These are phyloP conservation scores for Cutaneotrichosporon spelunceum DNA, from an alignment of 1,284 basidiomycete genomes.

Conservation along the genomic window DNA sequence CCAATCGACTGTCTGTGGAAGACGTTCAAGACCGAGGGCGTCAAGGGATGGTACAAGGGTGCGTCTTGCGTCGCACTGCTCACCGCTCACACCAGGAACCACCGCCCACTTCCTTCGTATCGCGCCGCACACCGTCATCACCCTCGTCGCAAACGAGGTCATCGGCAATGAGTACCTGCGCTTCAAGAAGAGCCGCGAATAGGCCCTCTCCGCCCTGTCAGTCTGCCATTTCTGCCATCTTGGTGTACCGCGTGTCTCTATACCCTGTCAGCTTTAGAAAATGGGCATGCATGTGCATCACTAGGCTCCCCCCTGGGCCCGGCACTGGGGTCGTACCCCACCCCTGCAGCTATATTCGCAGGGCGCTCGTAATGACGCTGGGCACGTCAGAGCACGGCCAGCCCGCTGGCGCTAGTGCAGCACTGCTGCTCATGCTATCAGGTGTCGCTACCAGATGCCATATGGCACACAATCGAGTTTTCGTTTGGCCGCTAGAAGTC, in stretches of 20 bases:
- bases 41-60: conserved; percentile 91
- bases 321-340: background rate
- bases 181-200: conserved; percentile 24
- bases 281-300: conserved; percentile 24
- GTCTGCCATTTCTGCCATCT: background rate
- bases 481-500: conserved; percentile 43
- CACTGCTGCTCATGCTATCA: background rate
- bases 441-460: background rate
- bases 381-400: background rate
- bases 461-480: background rate
- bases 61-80: background rate
- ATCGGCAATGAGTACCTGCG: conserved; percentile 67
- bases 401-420: background rate
- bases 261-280: conserved; percentile 12
- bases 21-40: conserved; percentile 84
- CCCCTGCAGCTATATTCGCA: background rate
- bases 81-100: conserved; percentile 58
- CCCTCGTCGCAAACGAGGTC: conserved; percentile 79
- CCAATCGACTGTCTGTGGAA: conserved; percentile 96
- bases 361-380: background rate
- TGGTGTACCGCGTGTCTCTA: background rate
- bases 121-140: conserved; percentile 83
- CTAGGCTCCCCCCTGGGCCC: conserved; percentile 4
- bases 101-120: conserved; percentile 89
- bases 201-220: background rate